Base-by-base conservation (phyloP, 1,139 yeast genomes). In the Candida gigantensis region DNA sequence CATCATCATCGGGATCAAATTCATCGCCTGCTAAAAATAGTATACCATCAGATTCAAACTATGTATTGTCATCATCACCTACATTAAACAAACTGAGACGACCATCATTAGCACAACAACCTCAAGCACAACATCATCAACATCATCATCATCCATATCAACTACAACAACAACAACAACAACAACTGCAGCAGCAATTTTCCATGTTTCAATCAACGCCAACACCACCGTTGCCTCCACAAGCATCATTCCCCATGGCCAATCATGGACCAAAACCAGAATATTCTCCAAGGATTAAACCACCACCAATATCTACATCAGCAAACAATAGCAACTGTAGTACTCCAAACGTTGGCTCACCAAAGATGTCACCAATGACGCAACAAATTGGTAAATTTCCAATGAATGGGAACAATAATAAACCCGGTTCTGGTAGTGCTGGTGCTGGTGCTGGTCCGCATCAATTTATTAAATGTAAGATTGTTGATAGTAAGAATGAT, bases 401-500 rank as follows among this genome's bases (percentile, higher is more conserved):
- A 4, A 24, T 4, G 4, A 11, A 24, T 10, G 12, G 6, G n/a
- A 9, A 14, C 32, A 10, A 20, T 32, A 13, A 24, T 33, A 19
- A 21, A 30, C 20, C 17, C 25, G 3, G 5, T 17, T 4, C 23
- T 3, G 21, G 20, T 26, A 9, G 31, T 14, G 21, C 29, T 9
- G 15, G 17, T 11, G 10, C 32, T 19, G 4, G 25, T 23, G 28
- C 27, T 18, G 43, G 39, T 25, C 40, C 41, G 15, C 45, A 45
- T 31, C 45, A 37, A 17, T 39, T 24, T 35, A 46, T 62, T 36
- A 57, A 57, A 37, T 58, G 70, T 41, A 62, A 62, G 42, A 53
- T 68, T 11, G 45, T 55, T 28, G 60, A 59, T 20, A 54, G 46
- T 20, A 55, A 58, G 23, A 50, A 57, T 35, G 68, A 61, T 32